phyloP scores from a whole-genome alignment of 164 flowering plant genomes.

The Sextonia rubra region DNA sequence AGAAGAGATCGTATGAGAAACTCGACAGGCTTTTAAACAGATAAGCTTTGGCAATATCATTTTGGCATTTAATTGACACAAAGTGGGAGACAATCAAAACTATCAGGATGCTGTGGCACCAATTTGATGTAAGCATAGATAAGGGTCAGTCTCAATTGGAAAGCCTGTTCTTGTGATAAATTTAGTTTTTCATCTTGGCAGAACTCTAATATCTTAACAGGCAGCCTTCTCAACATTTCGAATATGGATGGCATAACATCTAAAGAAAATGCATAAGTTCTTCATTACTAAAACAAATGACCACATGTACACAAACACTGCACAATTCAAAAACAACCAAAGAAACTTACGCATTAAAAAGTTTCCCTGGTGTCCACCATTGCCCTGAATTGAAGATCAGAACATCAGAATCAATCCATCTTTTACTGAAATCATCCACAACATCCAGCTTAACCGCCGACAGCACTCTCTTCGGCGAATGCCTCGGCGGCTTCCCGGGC shows the following conservation, averaged over 20 bases:
- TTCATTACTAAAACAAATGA: neutral
- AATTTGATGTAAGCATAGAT: no score
- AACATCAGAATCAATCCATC: slow-evolving; percentile 73
- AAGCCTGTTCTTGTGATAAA: no score
- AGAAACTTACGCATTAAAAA: slow-evolving; percentile 57
- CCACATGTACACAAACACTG: neutral
- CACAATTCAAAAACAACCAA: neutral
- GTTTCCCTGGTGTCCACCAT: slow-evolving; percentile 78
- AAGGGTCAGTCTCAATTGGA: no score
- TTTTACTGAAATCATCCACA: slow-evolving; percentile 52
- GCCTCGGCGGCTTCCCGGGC: slow-evolving; percentile 41
- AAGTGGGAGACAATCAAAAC: no score
- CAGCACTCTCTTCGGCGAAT: slow-evolving; percentile 58
- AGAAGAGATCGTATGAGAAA: no score
- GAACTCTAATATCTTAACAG: no score
- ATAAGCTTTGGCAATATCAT: no score
- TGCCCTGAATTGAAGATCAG: slow-evolving; percentile 85
- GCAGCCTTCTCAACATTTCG: no score
- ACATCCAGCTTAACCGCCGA: slow-evolving; percentile 52
- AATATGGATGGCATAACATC: neutral
- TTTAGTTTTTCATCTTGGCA: no score
- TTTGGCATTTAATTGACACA: no score
- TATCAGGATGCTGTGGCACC: no score
- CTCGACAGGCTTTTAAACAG: no score
- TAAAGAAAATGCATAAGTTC: neutral